Conservation (phyloP, 176 grass and related monocot genomes). For the barley (Hordeum vulgare) region DNA sequence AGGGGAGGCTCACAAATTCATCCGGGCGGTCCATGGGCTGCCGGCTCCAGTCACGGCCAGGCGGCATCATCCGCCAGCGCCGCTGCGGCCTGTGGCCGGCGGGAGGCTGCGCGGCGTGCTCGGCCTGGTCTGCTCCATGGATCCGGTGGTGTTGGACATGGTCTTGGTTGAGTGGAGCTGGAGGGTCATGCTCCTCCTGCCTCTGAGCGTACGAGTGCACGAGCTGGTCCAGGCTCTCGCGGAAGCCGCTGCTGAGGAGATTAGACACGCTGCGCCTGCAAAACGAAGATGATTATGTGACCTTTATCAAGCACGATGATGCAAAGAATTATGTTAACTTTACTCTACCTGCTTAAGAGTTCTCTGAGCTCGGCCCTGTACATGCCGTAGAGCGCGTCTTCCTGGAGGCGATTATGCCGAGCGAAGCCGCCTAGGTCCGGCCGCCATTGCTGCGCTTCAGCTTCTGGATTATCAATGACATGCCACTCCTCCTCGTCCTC, state of each 20-base stretch:
- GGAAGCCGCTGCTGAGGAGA: conserved; percentile 83
- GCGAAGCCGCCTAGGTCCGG: neutral
- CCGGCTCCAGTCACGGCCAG: conserved; percentile 33
- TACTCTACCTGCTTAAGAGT: conserved; percentile 55
- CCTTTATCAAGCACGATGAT: neutral
- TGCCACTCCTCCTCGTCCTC: conserved; percentile 61
- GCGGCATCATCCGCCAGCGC: neutral
- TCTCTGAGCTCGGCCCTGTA: conserved; percentile 63
- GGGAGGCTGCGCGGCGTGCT: neutral
- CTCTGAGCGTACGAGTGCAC: conserved; percentile 77
- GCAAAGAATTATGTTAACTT: no score
- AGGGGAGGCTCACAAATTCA: conserved; percentile 31
- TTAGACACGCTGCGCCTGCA: conserved; percentile 86
- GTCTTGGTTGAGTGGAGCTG: neutral
- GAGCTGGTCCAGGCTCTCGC: conserved; percentile 73
- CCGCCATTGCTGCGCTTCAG: conserved; percentile 37
- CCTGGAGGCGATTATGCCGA: neutral
- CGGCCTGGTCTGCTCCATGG: no score
- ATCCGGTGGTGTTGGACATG: no score
- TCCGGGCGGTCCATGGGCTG: neutral
- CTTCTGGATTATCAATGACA: conserved; percentile 42
- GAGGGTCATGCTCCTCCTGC: conserved; percentile 44
- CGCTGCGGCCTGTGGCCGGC: neutral
- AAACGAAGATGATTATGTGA: neutral
- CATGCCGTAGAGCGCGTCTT: conserved; percentile 61